Conservation (phyloP, 345 rosid genomes). For the Sonneratia alba region DNA sequence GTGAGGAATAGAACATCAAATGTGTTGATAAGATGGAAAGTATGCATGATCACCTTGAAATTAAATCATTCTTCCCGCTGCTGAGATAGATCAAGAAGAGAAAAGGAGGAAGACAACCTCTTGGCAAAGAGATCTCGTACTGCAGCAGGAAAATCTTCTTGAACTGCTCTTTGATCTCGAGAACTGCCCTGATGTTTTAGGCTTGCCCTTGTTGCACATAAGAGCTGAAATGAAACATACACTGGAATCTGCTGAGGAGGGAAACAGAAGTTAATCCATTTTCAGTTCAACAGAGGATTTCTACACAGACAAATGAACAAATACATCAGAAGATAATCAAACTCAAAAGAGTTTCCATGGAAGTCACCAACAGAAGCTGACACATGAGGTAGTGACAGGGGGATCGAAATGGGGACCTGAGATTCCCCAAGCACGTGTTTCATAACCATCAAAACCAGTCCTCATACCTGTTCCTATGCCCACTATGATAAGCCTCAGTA, state of each 20-base stretch:
- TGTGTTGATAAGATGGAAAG: neutral
- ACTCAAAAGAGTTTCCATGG: slow-evolving; percentile 36
- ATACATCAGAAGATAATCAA: neutral
- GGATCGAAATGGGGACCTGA: slow-evolving; percentile 54
- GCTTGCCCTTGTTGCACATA: slow-evolving; percentile 32
- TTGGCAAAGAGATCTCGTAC: slow-evolving; percentile 59
- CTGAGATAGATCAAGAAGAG: neutral
- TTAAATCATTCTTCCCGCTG: neutral
- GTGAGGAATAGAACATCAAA: neutral
- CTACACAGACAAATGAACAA: neutral
- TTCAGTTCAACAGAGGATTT: neutral
- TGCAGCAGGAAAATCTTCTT: slow-evolving; percentile 64
- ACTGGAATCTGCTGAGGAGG: slow-evolving; percentile 23
- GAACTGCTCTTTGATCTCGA: slow-evolving; percentile 80
- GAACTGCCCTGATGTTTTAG: slow-evolving; percentile 13
- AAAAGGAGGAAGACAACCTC: slow-evolving; percentile 38
- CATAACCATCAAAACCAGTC: slow-evolving; percentile 30
- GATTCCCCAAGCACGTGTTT: slow-evolving; percentile 35
- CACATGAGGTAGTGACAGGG: slow-evolving; percentile 36
- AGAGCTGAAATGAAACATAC: slow-evolving; percentile 29
- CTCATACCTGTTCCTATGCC: slow-evolving; percentile 44
- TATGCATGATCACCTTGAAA: neutral
- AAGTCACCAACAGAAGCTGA: slow-evolving; percentile 19
- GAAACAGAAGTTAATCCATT: neutral
- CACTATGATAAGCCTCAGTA: slow-evolving; percentile 23